Conservation (phyloP, 2,329 filamentous ascomycete genomes). For the Diaporthe citri region DNA sequence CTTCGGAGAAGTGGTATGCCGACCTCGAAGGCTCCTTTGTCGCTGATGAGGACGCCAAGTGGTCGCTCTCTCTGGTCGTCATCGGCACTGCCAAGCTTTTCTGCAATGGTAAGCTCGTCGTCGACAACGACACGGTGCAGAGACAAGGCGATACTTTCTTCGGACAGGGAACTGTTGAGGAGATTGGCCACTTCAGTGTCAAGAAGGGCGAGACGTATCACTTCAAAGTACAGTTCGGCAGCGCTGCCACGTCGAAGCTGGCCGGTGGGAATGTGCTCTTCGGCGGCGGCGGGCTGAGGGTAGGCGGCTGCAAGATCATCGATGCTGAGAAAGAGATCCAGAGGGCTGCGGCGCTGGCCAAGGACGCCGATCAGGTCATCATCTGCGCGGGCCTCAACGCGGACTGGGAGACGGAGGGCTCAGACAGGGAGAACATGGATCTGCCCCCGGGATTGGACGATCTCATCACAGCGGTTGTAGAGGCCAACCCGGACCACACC, state of each 20-base stretch:
- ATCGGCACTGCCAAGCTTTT: slow-evolving; percentile 75
- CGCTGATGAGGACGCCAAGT: slow-evolving; percentile 70
- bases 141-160: slow-evolving; percentile 69
- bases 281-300: slow-evolving; percentile 70
- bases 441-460: slow-evolving; percentile 80
- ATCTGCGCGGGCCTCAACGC: slow-evolving; percentile 82
- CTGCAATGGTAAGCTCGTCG: slow-evolving; percentile 71
- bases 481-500: slow-evolving; percentile 73
- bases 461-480: slow-evolving; percentile 75
- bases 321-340: slow-evolving; percentile 71
- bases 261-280: slow-evolving; percentile 63
- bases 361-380: slow-evolving; percentile 80
- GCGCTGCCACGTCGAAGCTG: slow-evolving; percentile 63
- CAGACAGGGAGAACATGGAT: slow-evolving; percentile 83
- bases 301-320: slow-evolving; percentile 71
- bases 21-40: slow-evolving; percentile 72
- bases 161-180: slow-evolving; percentile 68
- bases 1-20: slow-evolving; percentile 67
- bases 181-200: slow-evolving; percentile 65
- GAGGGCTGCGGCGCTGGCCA: slow-evolving; percentile 76
- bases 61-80: slow-evolving; percentile 76
- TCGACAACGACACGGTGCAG: slow-evolving; percentile 77
- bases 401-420: slow-evolving; percentile 85
- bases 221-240: slow-evolving; percentile 66
- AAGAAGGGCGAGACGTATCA: slow-evolving; percentile 66